Base-by-base conservation (phyloP, 306 rosid genomes). In the Vigna trinervia region DNA sequence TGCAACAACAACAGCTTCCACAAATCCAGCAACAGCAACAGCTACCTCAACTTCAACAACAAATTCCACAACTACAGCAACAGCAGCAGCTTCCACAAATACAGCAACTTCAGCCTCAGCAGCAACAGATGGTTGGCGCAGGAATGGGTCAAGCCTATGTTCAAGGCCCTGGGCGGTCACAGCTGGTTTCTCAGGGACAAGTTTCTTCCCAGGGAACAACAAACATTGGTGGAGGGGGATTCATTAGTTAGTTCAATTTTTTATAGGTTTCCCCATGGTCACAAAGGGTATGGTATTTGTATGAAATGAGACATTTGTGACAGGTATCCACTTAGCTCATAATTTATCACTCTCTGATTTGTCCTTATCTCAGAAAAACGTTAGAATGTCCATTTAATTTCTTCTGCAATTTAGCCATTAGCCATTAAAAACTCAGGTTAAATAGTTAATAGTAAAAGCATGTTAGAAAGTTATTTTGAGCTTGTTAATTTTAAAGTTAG, bases 161-260 rank as follows among this genome's bases (percentile, higher is more conserved):
- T 78, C 99, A 92, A 88, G 97, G 97, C 62, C 85, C 91, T 5
- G 94, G 92, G 15, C 77, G 97, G 73, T 80, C 97, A 2, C 98
- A 95, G 23, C 26, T 92, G 84, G 93, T 92, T 76, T 74, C 97
- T 9, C 97, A 89, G 68, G 97, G 94, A 69, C 97, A 91, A 54
- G 93, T 88, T 52, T 68, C 93, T 65, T 90, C 96, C 2, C 97
- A 94, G 68, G 98, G 88, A 59, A 79, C 82, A 19, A 74, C 89
- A 8, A 89, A 85, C 86, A 86, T 95, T 57, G 80, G 95, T 70
- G 97, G 92, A 71, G 97, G 91, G 13, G 89, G 90, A 74, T 95
- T 89, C 85, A 92, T 92, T 88, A 76, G 80, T 88, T 92, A 83
- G 81, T 69, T 76, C 56, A 41, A 56, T 54, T 58, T 62, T 73